Evolutionary conservation across 202 grass and related monocot genomes (phyloP).

Genomic region (Bolboschoenoplectus hybrid): DNA sequence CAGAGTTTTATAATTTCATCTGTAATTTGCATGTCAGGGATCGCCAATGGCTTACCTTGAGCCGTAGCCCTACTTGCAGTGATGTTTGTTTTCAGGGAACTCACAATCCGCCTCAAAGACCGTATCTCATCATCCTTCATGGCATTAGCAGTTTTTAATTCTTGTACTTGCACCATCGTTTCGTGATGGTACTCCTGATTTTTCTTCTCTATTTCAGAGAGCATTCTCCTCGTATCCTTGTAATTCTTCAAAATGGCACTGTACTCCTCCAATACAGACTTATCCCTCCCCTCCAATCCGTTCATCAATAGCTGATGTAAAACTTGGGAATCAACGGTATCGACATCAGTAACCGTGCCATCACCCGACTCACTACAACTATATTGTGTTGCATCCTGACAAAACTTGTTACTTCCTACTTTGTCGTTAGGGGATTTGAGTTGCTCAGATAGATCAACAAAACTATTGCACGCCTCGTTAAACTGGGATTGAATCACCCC

Average conservation of each 20-base stretch:
- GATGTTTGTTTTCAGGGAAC: constrained; percentile 66
- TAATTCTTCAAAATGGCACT: constrained; percentile 55
- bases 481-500: constrained; percentile 56
- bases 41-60: constrained; percentile 48
- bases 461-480: constrained; percentile 54
- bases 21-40: constrained; percentile 51
- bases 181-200: constrained; percentile 60
- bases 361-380: constrained; percentile 36
- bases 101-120: constrained; percentile 75
- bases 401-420: constrained; percentile 23
- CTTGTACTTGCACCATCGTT: constrained; percentile 72
- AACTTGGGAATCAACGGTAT: constrained; percentile 33
- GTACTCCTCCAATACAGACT: constrained; percentile 53
- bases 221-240: constrained; percentile 66
- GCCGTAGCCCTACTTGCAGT: constrained; percentile 34
- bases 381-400: constrained; percentile 33
- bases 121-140: constrained; percentile 84
- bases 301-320: constrained; percentile 44
- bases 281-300: constrained; percentile 55
- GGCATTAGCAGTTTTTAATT: constrained; percentile 65
- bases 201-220: constrained; percentile 67
- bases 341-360: constrained; percentile 34
- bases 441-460: constrained; percentile 58
- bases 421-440: constrained; percentile 48
- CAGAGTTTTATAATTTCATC: constrained; percentile 73